Base-by-base conservation (phyloP, 192 early-diverging fungal genomes). In the Glomus cerebriforme region DNA sequence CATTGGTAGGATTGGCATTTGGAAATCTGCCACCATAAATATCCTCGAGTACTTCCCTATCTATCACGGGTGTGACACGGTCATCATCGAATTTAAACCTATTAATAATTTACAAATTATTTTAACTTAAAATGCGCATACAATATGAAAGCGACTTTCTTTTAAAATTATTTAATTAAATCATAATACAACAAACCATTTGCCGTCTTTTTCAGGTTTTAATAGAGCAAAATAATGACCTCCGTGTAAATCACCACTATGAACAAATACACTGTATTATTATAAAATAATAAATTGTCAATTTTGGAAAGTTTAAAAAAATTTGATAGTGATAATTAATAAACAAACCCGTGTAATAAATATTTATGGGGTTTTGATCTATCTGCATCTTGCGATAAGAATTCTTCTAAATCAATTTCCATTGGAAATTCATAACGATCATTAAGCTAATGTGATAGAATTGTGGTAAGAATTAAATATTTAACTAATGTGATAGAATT, bases 161-260 rank as follows among this genome's bases (percentile, higher is more conserved):
- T 43, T 43, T 43, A 27, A 26, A 17, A 47, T 10, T 26, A 45
- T 70, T 35, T 64, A 26, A 37, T n/a, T n/a, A n/a, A n/a, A n/a
- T n/a, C n/a, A 76, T 43, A 3, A 27, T 27, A 39, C 19, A 12
- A 39, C 74, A 64, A 45, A 87, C 96, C 96, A 98, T 59, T 90
- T 90, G 34, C 92, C 92, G 32, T 93, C 88, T 59, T 88, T 87
- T 59, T 88, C 87, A 13, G 98, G 96, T 26, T 92, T 90, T 29
- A 99, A 78, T 79, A 99, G 86, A 7, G 95, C 95, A 86, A 93
- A 96, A 81, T 98, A 99, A 84, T 99, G 97, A 3, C 96, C 97
- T 47, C 95, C 95, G 80, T 94, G 90, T 59, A 97, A 78, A 81
- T 97, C 95, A 64, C 98, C 97, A 79, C 93, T 94, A 81, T 99